Percentiles rank a stretch among this genome's conserved stretches.
These are phyloP conservation scores for Globisporangium nodosum DNA, from an alignment of 352 stramenopile genomes.

Conservation along the genomic window DNA sequence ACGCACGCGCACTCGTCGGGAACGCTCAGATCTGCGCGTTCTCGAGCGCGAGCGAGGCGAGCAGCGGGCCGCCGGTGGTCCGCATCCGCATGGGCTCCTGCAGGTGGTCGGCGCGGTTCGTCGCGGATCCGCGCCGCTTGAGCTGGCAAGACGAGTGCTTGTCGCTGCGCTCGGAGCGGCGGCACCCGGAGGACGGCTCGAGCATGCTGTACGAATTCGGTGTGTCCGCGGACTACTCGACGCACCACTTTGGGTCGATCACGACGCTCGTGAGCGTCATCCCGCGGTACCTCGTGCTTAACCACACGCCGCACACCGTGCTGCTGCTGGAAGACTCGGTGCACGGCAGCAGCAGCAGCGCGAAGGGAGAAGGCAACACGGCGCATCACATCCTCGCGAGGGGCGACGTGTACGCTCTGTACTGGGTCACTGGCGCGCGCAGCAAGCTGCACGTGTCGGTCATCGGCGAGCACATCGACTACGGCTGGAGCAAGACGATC, in stretches of 20 bases:
- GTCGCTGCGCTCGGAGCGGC: conserved; percentile 31
- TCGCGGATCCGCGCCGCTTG: conserved; percentile 58
- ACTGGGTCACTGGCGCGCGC: conserved; percentile 59
- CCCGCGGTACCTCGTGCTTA: conserved; percentile 73
- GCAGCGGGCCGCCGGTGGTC: conserved; percentile 29
- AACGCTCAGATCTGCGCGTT: conserved; percentile 76
- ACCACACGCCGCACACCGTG: conserved; percentile 58
- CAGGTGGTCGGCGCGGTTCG: conserved; percentile 69
- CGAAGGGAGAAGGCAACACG: conserved; percentile 20
- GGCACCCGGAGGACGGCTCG: conserved; percentile 7
- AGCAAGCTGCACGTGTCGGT: conserved; percentile 52
- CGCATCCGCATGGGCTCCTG: conserved; percentile 48
- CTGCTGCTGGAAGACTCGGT: conserved; percentile 47
- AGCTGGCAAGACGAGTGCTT: conserved; percentile 86
- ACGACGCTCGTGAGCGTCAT: conserved; percentile 83
- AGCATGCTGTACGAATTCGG: conserved; percentile 77
- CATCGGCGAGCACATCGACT: conserved; percentile 34
- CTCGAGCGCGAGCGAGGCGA: conserved; percentile 30
- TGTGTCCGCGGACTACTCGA: conserved; percentile 76
- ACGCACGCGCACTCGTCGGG: conserved; percentile 56
- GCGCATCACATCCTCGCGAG: conserved; percentile 67
- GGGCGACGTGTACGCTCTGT: conserved; percentile 74
- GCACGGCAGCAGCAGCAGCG: background rate
- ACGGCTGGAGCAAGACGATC: conserved; percentile 61
- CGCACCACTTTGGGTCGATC: conserved; percentile 74